Base-by-base conservation (phyloP, 805 yeast species). In the Metschnikowia proteae region DNA sequence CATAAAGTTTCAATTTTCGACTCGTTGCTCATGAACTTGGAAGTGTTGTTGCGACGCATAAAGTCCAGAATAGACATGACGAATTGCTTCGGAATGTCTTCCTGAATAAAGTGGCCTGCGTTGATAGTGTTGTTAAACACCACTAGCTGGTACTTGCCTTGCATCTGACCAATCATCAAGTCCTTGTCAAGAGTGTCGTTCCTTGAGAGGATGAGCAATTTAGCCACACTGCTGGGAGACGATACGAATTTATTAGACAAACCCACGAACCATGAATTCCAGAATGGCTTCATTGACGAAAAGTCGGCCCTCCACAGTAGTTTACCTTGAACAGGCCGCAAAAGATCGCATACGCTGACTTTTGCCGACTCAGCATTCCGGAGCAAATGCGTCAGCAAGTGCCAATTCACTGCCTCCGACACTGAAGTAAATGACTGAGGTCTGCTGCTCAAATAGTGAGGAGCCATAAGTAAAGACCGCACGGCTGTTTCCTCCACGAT, bases 101-200 rank as follows among this genome's bases (percentile, higher is more conserved):
- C 99, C 42, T 94, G 99, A n/a, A 95, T 71, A 58, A 91, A 94
- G 67, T 94, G 99, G 1, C 98, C 97, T 2, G 90, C 61, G 22
- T 63, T 57, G 5, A 61, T 53, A 33, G 63, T 74, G 47, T 83
- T 85, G 53, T 67, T 67, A 63, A 89, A 84, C 4, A 90, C 94
- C 10, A 88, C 82, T 36, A 94, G 75, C 67, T 95, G 99, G 65
- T 86, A 94, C 63, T 83, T 84, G 1, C 99, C 99, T 67, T 91
- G 98, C 99, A 94, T 94, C 66, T 95, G 99, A 0, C 97, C 99
- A 45, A 94, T 83, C 65, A 91, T 89, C 42, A 94, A 72, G 34
- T 79, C 79, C 54, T 85, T 89, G 66, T 94, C 99, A 29, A 95
- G 73, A 22, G 86, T 82, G 56, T 94, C 97, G 45, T 91, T 86